Evolutionary conservation across 257 asterid genomes (phyloP).

Genomic region (Nicotiana tabacum): DNA sequence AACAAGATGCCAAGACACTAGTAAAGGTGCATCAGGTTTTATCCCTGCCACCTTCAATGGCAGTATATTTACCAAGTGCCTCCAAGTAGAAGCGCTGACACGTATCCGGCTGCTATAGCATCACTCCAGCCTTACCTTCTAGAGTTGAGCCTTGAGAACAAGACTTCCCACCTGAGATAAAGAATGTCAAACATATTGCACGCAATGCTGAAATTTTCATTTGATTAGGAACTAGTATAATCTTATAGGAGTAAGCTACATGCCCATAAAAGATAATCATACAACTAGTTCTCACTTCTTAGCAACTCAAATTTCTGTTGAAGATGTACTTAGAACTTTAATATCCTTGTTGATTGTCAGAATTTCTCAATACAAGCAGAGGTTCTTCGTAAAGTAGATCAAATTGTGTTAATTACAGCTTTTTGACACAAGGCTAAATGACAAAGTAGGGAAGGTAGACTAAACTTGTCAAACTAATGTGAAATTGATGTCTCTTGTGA

Average conservation of each 20-base stretch:
- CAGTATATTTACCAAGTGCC: conserved; percentile 45
- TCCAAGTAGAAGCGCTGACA: conserved; percentile 52
- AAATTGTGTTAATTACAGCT: background rate
- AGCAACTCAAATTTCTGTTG: background rate
- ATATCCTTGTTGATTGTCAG: background rate
- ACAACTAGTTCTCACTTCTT: background rate
- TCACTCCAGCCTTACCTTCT: background rate
- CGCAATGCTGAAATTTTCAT: background rate
- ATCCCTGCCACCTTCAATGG: conserved; percentile 38
- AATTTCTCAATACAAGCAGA: background rate
- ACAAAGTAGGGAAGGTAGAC: background rate
- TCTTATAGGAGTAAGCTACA: too few relatives aligned
- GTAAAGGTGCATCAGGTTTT: conserved; percentile 33
- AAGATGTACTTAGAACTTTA: background rate
- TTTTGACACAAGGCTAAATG: background rate
- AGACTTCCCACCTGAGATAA: background rate
- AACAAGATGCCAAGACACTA: conserved; percentile 57
- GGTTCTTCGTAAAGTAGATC: background rate
- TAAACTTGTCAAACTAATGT: background rate
- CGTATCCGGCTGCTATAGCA: conserved; percentile 40
- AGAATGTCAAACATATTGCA: background rate
- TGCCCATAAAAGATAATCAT: too few relatives aligned
- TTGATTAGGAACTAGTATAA: background rate
- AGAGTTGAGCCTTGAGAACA: background rate
- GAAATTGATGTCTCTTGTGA: background rate